These are phyloP conservation scores for Cladosporium sp. DNA, from an alignment of 2,329 filamentous ascomycete species.

Conservation along the genomic window DNA sequence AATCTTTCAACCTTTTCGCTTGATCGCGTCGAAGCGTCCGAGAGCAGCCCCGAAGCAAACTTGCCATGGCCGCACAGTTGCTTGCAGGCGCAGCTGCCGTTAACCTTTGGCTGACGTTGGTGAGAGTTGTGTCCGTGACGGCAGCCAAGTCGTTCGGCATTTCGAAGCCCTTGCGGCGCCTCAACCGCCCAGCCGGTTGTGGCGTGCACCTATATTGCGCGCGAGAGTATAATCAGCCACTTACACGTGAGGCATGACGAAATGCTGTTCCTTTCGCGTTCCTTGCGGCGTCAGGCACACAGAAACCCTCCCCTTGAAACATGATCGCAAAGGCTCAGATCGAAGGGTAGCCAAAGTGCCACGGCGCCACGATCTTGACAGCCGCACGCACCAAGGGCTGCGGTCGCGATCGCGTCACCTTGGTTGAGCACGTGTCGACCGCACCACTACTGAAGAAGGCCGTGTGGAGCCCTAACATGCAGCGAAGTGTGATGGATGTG, in stretches of 20 bases:
- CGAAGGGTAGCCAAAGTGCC: not conserved
- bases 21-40: conserved; percentile 15
- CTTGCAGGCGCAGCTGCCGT: not conserved
- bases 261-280: not conserved
- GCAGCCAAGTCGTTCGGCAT: conserved; percentile 12
- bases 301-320: not conserved
- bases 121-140: not conserved
- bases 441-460: not conserved
- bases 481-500: not conserved
- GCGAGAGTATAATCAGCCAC: not conserved
- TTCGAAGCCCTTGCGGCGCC: not conserved
- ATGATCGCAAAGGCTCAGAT: conserved; percentile 9
- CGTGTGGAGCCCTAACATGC: conserved; percentile 16
- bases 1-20: conserved; percentile 6
- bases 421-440: not conserved
- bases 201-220: conserved; percentile 1
- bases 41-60: conserved; percentile 2
- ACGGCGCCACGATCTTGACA: not conserved
- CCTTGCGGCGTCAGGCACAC: not conserved
- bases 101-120: not conserved
- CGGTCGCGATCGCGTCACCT: not conserved
- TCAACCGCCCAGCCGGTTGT: conserved; percentile 4
- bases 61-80: not conserved
- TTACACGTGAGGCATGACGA: conserved; percentile 17
- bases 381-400: not conserved